Conservation (phyloP, 768 basidiomycete genomes). For the Mycena vitilis region DNA sequence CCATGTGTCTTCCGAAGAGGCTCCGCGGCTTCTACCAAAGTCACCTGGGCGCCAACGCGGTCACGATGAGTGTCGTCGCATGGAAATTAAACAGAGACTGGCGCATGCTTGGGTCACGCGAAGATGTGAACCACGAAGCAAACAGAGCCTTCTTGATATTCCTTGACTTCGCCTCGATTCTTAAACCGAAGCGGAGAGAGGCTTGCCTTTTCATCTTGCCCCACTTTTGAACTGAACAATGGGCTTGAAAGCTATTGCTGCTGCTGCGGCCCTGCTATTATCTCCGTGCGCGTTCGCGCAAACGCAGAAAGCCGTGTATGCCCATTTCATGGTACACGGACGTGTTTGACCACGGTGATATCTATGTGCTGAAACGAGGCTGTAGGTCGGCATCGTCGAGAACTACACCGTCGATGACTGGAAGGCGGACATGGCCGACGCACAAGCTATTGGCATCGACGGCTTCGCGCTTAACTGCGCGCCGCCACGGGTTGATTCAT, state of each 20-base stretch:
- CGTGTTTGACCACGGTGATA: background rate
- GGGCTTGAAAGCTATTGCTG: slow-evolving; percentile 13
- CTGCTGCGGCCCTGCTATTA: slow-evolving; percentile 5
- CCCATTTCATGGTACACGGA: slow-evolving; percentile 28
- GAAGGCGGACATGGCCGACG: slow-evolving; percentile 27
- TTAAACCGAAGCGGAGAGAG: background rate
- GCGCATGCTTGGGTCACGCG: too few species aligned
- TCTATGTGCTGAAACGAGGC: background rate
- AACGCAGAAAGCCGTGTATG: slow-evolving; percentile 31
- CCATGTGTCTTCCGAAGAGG: too few species aligned
- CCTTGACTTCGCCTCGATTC: too few species aligned
- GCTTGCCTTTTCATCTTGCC: background rate
- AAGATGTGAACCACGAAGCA: too few species aligned
- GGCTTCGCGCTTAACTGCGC: slow-evolving; percentile 55
- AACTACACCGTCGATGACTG: slow-evolving; percentile 30
- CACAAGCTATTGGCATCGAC: slow-evolving; percentile 39
- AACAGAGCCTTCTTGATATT: too few species aligned
- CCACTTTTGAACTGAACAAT: background rate
- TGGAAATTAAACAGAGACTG: too few species aligned
- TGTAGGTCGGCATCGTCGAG: slow-evolving; percentile 32
- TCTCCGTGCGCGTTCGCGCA: background rate
- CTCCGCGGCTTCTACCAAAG: too few species aligned
- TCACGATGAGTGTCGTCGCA: too few species aligned
- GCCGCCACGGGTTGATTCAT: slow-evolving; percentile 45
- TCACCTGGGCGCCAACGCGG: too few species aligned